Conservation (phyloP, 495 filamentous ascomycete species). For the Lichina pygmaea region DNA sequence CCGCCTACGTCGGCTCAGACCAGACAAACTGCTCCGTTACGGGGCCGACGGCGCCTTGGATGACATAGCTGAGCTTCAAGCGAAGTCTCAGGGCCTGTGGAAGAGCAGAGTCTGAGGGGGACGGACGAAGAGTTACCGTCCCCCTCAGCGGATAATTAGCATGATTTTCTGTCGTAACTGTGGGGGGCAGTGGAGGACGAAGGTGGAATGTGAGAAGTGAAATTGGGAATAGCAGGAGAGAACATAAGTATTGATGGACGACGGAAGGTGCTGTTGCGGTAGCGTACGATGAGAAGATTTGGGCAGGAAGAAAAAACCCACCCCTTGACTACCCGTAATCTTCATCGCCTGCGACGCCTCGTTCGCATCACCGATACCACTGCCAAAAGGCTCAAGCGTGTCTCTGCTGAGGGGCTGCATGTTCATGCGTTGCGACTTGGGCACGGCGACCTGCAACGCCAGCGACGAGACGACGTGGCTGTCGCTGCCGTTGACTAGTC, state of each 20-base stretch:
- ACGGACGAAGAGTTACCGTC: no score
- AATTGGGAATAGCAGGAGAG: not conserved
- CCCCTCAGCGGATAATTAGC: constrained; percentile 2
- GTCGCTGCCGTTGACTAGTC: constrained; percentile 52
- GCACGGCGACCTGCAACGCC: constrained; percentile 76
- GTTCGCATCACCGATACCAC: constrained; percentile 21
- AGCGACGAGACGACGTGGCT: constrained; percentile 37
- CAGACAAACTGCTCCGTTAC: constrained; percentile 90
- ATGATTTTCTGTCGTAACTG: constrained; percentile 8
- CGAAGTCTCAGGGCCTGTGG: constrained; percentile 39
- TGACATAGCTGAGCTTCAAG: constrained; percentile 57
- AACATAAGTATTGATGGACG: no score
- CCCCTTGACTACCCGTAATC: constrained; percentile 56
- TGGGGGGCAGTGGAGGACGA: constrained; percentile 1
- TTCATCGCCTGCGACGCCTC: constrained; percentile 80
- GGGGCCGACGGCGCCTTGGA: constrained; percentile 28
- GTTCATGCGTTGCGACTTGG: constrained; percentile 80
- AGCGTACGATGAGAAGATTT: not conserved
- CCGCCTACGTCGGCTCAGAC: constrained; percentile 36
- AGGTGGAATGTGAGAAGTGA: not conserved
- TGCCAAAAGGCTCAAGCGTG: constrained; percentile 24
- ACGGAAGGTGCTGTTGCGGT: not conserved
- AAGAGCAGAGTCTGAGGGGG: no score
- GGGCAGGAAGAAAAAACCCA: constrained; percentile 23
- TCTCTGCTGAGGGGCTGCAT: constrained; percentile 60